Evolutionary conservation across 2,329 filamentous ascomycete genomes (phyloP).

Genomic region (Paracamarosporium sp.): DNA sequence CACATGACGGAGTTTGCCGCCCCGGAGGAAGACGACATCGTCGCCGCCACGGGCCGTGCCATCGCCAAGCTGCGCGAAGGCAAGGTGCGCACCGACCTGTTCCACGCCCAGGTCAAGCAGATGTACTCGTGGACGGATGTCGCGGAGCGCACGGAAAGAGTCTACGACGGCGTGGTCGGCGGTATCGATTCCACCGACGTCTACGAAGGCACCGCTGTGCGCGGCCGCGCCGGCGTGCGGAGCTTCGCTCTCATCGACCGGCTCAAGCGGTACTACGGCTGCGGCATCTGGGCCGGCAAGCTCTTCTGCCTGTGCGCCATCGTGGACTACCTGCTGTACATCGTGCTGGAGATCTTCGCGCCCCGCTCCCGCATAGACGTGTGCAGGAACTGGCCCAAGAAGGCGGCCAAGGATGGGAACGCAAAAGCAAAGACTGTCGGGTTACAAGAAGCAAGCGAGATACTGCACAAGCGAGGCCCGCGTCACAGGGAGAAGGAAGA

Average conservation of each 20-base stretch:
- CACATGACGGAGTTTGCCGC: slow-evolving; percentile 99
- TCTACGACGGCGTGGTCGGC: slow-evolving; percentile 92
- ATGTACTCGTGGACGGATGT: slow-evolving; percentile 99
- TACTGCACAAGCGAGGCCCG: slow-evolving; percentile 34
- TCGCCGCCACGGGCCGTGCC: slow-evolving; percentile 85
- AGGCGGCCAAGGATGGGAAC: slow-evolving; percentile 48
- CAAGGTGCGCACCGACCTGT: slow-evolving; percentile 87
- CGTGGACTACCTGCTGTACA: slow-evolving; percentile 89
- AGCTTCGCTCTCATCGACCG: slow-evolving; percentile 94
- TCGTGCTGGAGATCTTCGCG: slow-evolving; percentile 86
- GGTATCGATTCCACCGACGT: slow-evolving; percentile 86
- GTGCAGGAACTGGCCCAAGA: slow-evolving; percentile 90
- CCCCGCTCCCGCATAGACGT: slow-evolving; percentile 87
- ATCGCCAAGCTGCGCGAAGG: slow-evolving; percentile 86
- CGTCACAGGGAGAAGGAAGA: slow-evolving; percentile 34
- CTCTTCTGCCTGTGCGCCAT: slow-evolving; percentile 94
- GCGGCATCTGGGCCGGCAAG: slow-evolving; percentile 98
- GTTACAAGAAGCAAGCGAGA: slow-evolving; percentile 13
- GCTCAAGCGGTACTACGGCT: slow-evolving; percentile 95
- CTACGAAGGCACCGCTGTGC: slow-evolving; percentile 78
- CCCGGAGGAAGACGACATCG: slow-evolving; percentile 94
- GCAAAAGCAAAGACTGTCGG: slow-evolving; percentile 21
- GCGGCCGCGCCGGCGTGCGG: slow-evolving; percentile 72
- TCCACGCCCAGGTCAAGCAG: slow-evolving; percentile 95
- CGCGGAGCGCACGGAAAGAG: slow-evolving; percentile 88